phyloP scores from a whole-genome alignment of 1,139 yeast genomes.

The Pichia sorboxylosa region DNA sequence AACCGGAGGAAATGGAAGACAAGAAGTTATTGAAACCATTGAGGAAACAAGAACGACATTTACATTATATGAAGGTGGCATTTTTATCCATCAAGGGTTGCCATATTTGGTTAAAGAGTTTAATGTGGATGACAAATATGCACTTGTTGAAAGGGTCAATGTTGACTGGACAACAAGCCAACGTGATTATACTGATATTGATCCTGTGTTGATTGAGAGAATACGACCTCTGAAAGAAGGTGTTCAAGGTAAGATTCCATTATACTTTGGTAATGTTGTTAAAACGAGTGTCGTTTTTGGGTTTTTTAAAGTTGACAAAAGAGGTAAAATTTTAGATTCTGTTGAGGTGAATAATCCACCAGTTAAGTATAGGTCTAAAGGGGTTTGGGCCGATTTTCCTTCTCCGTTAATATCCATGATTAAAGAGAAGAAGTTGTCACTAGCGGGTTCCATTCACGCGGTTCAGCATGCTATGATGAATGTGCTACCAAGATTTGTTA shows the following conservation, averaged over 20 bases:
- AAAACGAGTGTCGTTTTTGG: conserved; percentile 80
- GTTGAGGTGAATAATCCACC: conserved; percentile 92
- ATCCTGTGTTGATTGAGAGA: conserved; percentile 64
- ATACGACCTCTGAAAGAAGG: conserved; percentile 27
- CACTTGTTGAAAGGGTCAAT: conserved; percentile 74
- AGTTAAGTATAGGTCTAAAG: conserved; percentile 52
- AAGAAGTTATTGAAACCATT: conserved; percentile 75
- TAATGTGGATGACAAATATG: conserved; percentile 61
- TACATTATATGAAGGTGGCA: conserved; percentile 91
- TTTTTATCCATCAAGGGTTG: conserved; percentile 84
- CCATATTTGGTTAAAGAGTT: conserved; percentile 81
- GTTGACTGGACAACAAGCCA: conserved; percentile 92
- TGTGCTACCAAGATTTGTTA: conserved; percentile 52
- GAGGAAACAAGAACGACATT: conserved; percentile 84
- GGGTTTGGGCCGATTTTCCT: conserved; percentile 89
- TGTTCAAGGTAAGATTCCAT: conserved; percentile 37
- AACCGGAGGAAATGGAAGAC: conserved; percentile 48
- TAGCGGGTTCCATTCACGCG: conserved; percentile 94
- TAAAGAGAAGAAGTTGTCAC: conserved; percentile 42
- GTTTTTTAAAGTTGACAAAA: conserved; percentile 71
- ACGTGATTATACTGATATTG: conserved; percentile 85
- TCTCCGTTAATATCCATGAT: conserved; percentile 46
- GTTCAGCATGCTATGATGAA: conserved; percentile 86
- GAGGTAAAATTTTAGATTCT: conserved; percentile 73
- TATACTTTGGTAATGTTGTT: conserved; percentile 62